Base-by-base conservation (phyloP, 2,329 filamentous ascomycete species). In the Aureobasidium zeae region DNA sequence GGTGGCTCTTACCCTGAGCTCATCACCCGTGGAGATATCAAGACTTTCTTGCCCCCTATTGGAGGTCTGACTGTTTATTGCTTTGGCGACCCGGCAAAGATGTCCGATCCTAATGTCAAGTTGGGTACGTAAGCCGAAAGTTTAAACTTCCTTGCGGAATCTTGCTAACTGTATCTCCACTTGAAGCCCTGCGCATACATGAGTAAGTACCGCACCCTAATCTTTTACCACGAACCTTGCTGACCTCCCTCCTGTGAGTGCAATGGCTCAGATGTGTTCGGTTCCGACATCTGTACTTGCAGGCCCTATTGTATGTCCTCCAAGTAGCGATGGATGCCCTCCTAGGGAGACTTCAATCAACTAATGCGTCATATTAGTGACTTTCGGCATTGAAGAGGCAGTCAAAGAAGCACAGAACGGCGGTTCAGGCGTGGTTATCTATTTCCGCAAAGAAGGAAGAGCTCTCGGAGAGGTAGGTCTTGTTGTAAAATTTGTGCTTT, bases 241-340 rank as follows among this genome's bases (percentile, higher is more conserved):
- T 30, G 28, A 30, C n/a, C n/a, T n/a, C n/a, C n/a, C n/a, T n/a
- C n/a, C n/a, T n/a, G n/a, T 30, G 80, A 84, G 70, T 96, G 91
- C 66, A 96, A 96, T 59, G 91, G 91, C 46, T 93, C 85, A 61
- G 91, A 98, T 65, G 91, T 96, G 31, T 98, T 96, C 62, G 87
- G 89, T 48, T 94, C 87, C 15, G 91, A 98, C 61, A 98, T 96
- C 57, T 96, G 91, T 68, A 96, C 91, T 9, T 96, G 89, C 64
- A 77, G 86, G 45, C 91, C 91, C 12, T 96, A 96, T 61, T 77
- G n/a, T n/a, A n/a, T n/a, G n/a, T n/a, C n/a, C n/a, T n/a, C n/a
- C n/a, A n/a, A n/a, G n/a, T n/a, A n/a, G n/a, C n/a, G n/a, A n/a
- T n/a, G n/a, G n/a, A n/a, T n/a, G n/a, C n/a, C n/a, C n/a, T n/a